Evolutionary conservation across 495 filamentous ascomycete genomes (phyloP), one percentile per base, ranked within the genome.

Genomic region (Pseudevernia furfuracea): DNA sequence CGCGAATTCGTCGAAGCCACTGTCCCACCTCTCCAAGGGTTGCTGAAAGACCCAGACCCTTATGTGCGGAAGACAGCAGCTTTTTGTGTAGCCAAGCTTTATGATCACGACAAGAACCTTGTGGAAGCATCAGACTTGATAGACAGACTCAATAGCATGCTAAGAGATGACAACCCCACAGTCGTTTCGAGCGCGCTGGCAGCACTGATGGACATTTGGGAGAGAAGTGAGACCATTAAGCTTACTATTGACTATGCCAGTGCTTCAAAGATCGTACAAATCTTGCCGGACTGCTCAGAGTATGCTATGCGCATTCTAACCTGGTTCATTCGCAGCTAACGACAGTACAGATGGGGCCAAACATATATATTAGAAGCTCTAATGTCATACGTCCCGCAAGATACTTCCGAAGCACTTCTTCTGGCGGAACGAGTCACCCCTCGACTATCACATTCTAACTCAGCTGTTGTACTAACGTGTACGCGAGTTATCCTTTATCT

Each of bases 31-130:
- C 81, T 96, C 57, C 95, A 92, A 74, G 79, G 81, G 49, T 79
- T 97, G 21, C 87, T 99, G 66, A 86, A 85, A 69, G 94, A 99
- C 73, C 72, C 83, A 48, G 94, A 99, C 73, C 91, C 94, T 5
- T 99, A 99, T 74, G 94, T 99, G 30, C 89, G 94, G 69, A 99
- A 99, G 76, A 99, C 94, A 17, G 92, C 94, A 2, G 91, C 92
- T 25, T 96, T 96, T 73, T 93, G 89, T 71, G 94, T 99, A 34
- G 94, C 94, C 21, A 99, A 99, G 77, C 81, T 97, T 23, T 97
- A 99, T 76, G 94, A 97, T 70, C 95, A 99, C 69, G 91, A 97
- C 74, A 87, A 87, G 72, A 82, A 87, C 69, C 85, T 93, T 76
- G 92, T 99, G 3, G 95, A 99, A 75, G 81, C 78, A 23, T 91